A percentile compares a stretch with the other conserved stretches of the same genome.
phyloP scores from a whole-genome alignment of 2,329 filamentous ascomycete species.

The Diaporthe sp. region DNA sequence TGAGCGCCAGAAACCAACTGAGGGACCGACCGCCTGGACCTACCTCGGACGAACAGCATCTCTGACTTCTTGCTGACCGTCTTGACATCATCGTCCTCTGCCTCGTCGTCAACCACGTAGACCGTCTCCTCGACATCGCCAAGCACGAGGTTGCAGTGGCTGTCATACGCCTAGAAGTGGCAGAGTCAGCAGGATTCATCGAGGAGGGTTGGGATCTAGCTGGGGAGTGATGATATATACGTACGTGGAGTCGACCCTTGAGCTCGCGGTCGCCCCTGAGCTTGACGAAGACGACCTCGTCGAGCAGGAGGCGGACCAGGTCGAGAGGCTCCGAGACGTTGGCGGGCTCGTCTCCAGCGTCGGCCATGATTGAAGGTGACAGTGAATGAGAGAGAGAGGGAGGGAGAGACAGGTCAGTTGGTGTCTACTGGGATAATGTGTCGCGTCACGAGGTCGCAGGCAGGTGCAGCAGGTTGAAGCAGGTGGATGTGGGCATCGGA shows the following conservation, averaged over 20 bases:
- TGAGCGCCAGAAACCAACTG: neutral
- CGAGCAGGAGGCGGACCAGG: slow-evolving; percentile 91
- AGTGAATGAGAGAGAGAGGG: neutral
- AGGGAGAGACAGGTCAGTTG: neutral
- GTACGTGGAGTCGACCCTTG: slow-evolving; percentile 92
- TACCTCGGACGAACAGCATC: slow-evolving; percentile 98
- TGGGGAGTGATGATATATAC: slow-evolving; percentile 43
- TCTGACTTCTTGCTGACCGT: slow-evolving; percentile 97
- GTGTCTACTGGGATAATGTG: neutral
- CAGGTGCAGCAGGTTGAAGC: neutral
- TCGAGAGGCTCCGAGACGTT: slow-evolving; percentile 93
- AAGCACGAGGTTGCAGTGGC: slow-evolving; percentile 95
- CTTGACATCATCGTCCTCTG: slow-evolving; percentile 83
- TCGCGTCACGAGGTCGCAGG: neutral
- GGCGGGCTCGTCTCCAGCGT: slow-evolving; percentile 77
- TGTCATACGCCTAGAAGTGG: slow-evolving; percentile 85
- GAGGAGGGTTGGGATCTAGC: neutral
- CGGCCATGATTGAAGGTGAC: slow-evolving; percentile 74
- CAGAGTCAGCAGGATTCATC: slow-evolving; percentile 12
- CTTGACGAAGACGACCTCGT: slow-evolving; percentile 98
- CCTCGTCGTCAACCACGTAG: slow-evolving; percentile 88
- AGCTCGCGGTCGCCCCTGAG: slow-evolving; percentile 94
- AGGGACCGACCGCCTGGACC: slow-evolving; percentile 41
- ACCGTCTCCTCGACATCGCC: slow-evolving; percentile 98
- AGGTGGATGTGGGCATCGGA: neutral